Base-by-base conservation (phyloP, 805 yeast species). In the Soucietia sequanensis region DNA sequence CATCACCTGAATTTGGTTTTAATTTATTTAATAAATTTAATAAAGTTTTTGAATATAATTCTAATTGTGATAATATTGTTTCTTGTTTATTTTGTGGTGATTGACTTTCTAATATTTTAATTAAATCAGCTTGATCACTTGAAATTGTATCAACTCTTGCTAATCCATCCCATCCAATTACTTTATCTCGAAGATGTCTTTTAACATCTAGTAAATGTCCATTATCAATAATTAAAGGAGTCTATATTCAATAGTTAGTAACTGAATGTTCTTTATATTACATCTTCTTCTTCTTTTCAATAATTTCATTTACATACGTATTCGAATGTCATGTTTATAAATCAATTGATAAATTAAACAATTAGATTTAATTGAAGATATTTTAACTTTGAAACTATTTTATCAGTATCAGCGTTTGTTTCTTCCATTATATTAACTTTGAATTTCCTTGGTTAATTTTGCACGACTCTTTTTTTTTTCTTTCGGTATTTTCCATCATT, bases 111-210 rank as follows among this genome's bases (percentile, higher is more conserved):
- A 78, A 65, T 14, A 68, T 60, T 52, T 77, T 77, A 47, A 80
- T 67, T 30, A 72, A 62, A 33, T 72, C 72, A 8, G 90, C 91
- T 55, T 87, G 93, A 41, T 76, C 78, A 33, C 72, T 73, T 28
- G 81, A 64, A 24, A 90, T 68, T 29, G 80, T 75, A 31, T 77
- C 80, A 13, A 90, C 81, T 36, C 95, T 73, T 8, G 85, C 81
- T 48, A 84, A 79, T 7, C 95, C 95, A 52, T 86, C 95, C 97
- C 97, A 90, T 21, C 95, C 95, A 37, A 89, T 77, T 21, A 90
- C 80, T 44, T 93, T 76, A 41, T 85, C 81, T 50, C 93, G 72
- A 43, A 88, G 80, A 42, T 78, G 78, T 44, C 73, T 69, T 47
- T 82, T 71, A 34, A 81, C 73, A 48, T 82, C 90, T 38, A 73